Conservation (phyloP, 768 basidiomycete species). For the Cantharellus anzutake region DNA sequence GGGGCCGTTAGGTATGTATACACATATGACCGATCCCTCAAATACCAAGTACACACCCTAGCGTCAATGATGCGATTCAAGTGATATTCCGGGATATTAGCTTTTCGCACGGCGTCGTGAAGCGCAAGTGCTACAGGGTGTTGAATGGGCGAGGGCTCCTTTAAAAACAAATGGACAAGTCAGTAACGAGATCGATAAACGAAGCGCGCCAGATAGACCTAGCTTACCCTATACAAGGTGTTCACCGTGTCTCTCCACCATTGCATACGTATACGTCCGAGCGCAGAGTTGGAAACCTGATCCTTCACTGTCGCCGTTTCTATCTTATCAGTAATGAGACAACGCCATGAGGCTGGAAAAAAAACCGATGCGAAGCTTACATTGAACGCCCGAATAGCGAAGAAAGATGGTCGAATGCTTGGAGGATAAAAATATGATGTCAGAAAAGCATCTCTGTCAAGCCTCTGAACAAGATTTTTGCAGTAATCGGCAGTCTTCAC, state of each 20-base stretch:
- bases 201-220: background rate
- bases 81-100: slow-evolving; percentile 49
- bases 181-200: background rate
- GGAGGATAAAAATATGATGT: slow-evolving; percentile 52
- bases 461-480: slow-evolving; percentile 46
- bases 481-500: slow-evolving; percentile 31
- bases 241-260: slow-evolving; percentile 76
- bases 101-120: slow-evolving; percentile 30
- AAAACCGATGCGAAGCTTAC: slow-evolving; percentile 24
- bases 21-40: too few species aligned
- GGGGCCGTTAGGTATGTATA: slow-evolving; percentile 3
- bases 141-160: slow-evolving; percentile 51
- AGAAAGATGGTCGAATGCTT: slow-evolving; percentile 44
- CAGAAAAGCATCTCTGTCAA: slow-evolving; percentile 69
- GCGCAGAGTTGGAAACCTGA: slow-evolving; percentile 44
- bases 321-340: slow-evolving; percentile 25
- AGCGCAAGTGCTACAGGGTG: slow-evolving; percentile 70
- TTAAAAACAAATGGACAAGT: slow-evolving; percentile 9
- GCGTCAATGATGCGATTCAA: slow-evolving; percentile 72
- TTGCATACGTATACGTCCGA: slow-evolving; percentile 73
- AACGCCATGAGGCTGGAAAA: slow-evolving; percentile 8
- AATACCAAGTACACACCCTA: slow-evolving; percentile 29
- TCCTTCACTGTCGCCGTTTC: slow-evolving; percentile 67
- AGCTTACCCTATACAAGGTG: slow-evolving; percentile 37
- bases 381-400: slow-evolving; percentile 67